Evolutionary conservation across 768 basidiomycete genomes (phyloP).

Genomic region (Panaeolus cyanescens): DNA sequence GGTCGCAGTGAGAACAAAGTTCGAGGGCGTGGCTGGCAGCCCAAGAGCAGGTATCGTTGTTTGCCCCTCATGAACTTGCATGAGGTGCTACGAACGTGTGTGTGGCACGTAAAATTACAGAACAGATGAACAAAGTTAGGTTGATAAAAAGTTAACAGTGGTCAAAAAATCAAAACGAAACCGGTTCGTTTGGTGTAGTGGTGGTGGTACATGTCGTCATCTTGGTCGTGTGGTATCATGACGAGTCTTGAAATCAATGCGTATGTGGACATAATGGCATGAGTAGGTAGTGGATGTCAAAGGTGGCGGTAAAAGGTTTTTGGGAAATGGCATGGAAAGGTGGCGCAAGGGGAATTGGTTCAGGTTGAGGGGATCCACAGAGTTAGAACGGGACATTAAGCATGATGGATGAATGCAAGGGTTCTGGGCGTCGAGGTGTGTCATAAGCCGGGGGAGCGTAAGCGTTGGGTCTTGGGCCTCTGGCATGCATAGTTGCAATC

Average conservation of each 20-base stretch:
- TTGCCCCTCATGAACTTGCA: not conserved
- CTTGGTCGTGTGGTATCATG: not conserved
- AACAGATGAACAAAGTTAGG: not conserved
- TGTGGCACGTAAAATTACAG: not conserved
- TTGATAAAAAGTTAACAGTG: not conserved
- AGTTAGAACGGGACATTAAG: not conserved
- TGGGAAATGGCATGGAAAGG: not conserved
- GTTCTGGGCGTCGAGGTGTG: conserved; percentile 28
- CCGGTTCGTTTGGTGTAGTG: not conserved
- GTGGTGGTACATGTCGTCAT: conserved; percentile 1
- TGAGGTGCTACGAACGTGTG: not conserved
- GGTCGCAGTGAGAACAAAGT: not conserved
- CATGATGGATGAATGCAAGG: not conserved
- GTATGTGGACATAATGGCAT: conserved; percentile 17
- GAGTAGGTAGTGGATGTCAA: no score
- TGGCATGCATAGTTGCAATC: conserved; percentile 52
- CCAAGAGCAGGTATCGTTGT: not conserved
- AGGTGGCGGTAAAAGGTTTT: no score
- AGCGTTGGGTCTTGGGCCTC: conserved; percentile 48
- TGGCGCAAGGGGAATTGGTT: not conserved
- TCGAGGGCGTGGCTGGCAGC: not conserved
- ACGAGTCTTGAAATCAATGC: not conserved
- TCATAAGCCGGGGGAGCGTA: conserved; percentile 56
- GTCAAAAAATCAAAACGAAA: not conserved
- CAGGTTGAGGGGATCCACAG: not conserved